phyloP scores from a whole-genome alignment of 1,284 basidiomycete species.

The Sporisorium scitamineum region DNA sequence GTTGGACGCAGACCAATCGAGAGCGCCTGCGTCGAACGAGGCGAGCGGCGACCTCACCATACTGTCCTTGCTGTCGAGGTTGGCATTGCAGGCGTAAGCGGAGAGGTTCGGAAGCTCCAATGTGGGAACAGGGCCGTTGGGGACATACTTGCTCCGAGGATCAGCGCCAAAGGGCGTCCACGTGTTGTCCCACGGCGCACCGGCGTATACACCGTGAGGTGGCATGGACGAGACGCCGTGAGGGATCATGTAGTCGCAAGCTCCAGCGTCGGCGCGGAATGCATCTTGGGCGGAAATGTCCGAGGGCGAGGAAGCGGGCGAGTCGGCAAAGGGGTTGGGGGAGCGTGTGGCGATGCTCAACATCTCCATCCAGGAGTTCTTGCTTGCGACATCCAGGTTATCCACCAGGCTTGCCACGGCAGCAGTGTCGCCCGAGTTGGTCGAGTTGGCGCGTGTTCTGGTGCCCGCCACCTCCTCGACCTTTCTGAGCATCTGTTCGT shows the following conservation, averaged over 20 bases:
- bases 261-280: constrained; percentile 39
- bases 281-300: constrained; percentile 34
- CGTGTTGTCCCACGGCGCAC: constrained; percentile 29
- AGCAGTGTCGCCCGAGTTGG: constrained; percentile 23
- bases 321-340: constrained; percentile 42
- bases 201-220: constrained; percentile 3
- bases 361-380: constrained; percentile 51
- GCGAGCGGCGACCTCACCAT: constrained; percentile 14
- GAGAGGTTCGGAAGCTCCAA: constrained; percentile 22
- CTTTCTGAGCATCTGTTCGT: constrained; percentile 38
- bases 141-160: constrained; percentile 19
- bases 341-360: constrained; percentile 37
- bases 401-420: constrained; percentile 2
- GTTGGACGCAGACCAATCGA: constrained; percentile 37
- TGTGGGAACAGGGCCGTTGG: neutral
- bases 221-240: constrained; percentile 3
- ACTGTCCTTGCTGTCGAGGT: constrained; percentile 20
- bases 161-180: constrained; percentile 28
- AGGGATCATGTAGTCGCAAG: constrained; percentile 35
- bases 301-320: constrained; percentile 34
- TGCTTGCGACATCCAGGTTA: constrained; percentile 12
- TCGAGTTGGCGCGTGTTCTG: constrained; percentile 33
- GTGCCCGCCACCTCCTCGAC: constrained; percentile 35
- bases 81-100: constrained; percentile 24
- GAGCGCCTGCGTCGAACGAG: constrained; percentile 39